A percentile compares a stretch with the other conserved stretches of the same genome.
phyloP scores from a whole-genome alignment of 2,329 filamentous ascomycete genomes.

The Fusarium graminum region DNA sequence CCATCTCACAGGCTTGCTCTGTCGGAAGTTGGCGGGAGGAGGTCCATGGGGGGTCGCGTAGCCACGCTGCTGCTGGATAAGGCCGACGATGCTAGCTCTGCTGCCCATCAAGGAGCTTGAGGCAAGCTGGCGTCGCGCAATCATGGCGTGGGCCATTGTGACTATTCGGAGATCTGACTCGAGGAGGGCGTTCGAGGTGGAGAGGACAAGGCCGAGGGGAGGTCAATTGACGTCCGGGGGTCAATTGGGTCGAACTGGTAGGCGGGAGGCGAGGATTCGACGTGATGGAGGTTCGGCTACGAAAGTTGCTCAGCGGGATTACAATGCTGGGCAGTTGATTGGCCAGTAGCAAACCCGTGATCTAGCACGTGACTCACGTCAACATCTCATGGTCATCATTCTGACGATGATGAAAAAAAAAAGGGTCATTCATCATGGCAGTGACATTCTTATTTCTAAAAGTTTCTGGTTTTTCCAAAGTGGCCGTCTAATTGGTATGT shows the following conservation, averaged over 20 bases:
- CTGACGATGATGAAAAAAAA: conserved; percentile 3
- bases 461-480: not conserved
- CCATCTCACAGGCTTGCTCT: conserved; percentile 80
- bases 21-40: conserved; percentile 84
- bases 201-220: conserved; percentile 26
- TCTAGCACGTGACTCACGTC: conserved; percentile 47
- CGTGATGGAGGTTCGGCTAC: conserved; percentile 48
- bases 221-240: conserved; percentile 48
- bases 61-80: conserved; percentile 52
- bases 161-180: conserved; percentile 10
- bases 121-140: conserved; percentile 55
- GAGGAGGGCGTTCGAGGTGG: conserved; percentile 32
- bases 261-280: conserved; percentile 49
- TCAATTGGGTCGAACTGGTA: conserved; percentile 46
- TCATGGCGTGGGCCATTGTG: conserved; percentile 54
- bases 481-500: conserved; percentile 8
- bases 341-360: conserved; percentile 48
- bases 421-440: not conserved
- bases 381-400: conserved; percentile 1
- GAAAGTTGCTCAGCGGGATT: conserved; percentile 56
- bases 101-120: conserved; percentile 43
- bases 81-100: conserved; percentile 38
- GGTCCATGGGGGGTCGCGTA: conserved; percentile 81
- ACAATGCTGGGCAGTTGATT: conserved; percentile 58
- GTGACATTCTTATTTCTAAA: not conserved